Evolutionary conservation across 78 protist species (phyloP).

Genomic region (Dictyostelium brefeldianum): DNA sequence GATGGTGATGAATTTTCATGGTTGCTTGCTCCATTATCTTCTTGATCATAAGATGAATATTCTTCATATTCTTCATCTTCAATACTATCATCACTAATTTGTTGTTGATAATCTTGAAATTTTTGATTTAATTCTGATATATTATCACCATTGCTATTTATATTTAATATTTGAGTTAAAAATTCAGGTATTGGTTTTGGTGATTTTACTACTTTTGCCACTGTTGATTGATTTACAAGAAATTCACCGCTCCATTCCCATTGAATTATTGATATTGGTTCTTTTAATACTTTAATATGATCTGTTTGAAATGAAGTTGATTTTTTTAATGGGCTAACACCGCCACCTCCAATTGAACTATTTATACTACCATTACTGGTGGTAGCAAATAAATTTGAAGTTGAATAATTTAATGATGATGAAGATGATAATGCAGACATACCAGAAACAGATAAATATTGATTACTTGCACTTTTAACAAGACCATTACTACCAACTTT

Average conservation of each 20-base stretch:
- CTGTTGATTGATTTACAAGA: not conserved
- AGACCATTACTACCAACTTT: not conserved
- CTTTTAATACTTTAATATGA: slow-evolving; percentile 38
- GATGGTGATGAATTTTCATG: too few species aligned
- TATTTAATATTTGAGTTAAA: not conserved
- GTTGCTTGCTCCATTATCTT: not conserved
- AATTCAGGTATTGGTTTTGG: not conserved
- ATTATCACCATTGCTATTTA: not conserved
- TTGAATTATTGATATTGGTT: slow-evolving; percentile 38
- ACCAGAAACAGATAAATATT: not conserved
- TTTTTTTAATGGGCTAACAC: not conserved
- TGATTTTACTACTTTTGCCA: not conserved
- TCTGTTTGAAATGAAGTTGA: slow-evolving; percentile 22
- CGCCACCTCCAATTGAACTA: not conserved
- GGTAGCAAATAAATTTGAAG: not conserved
- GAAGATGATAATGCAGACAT: not conserved
- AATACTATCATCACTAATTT: not conserved
- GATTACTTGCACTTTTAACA: not conserved
- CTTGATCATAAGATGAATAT: not conserved
- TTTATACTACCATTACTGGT: not conserved
- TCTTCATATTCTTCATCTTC: not conserved
- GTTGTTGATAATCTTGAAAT: not conserved
- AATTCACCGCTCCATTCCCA: slow-evolving; percentile 68
- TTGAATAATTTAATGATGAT: not conserved
- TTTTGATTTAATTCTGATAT: not conserved